Percentiles rank a stretch among this genome's conserved stretches.
Conservation (phyloP, 2,329 filamentous ascomycete genomes). For the Xylariaceae sp. region DNA sequence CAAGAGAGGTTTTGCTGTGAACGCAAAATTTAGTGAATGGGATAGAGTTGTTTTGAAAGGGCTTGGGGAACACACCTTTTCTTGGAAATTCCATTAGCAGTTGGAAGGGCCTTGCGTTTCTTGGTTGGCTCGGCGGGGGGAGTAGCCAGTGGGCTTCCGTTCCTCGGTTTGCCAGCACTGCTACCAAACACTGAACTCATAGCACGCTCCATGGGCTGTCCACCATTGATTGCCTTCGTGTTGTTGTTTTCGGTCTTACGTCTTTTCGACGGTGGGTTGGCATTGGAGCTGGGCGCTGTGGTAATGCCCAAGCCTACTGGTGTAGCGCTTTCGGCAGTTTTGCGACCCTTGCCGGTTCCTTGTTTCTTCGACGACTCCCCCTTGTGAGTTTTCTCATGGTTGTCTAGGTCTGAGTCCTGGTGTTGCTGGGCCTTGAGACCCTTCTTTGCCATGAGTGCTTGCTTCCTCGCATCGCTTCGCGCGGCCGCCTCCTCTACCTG, state of each 20-base stretch:
- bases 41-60: background rate
- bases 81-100: conserved; percentile 67
- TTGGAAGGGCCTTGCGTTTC: conserved; percentile 62
- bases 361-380: conserved; percentile 57
- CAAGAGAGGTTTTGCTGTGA: conserved; percentile 26
- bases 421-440: conserved; percentile 66
- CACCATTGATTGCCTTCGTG: conserved; percentile 55
- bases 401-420: conserved; percentile 76
- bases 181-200: conserved; percentile 55
- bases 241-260: conserved; percentile 81
- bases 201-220: conserved; percentile 61
- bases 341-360: conserved; percentile 58
- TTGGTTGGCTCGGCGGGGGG: conserved; percentile 66
- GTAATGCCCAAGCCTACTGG: conserved; percentile 64
- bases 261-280: conserved; percentile 62
- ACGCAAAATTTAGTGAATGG: conserved; percentile 8
- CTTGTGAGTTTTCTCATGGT: conserved; percentile 51
- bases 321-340: conserved; percentile 49
- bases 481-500: conserved; percentile 69
- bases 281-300: conserved; percentile 47
- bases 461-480: conserved; percentile 79
- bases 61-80: conserved; percentile 60
- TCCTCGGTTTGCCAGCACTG: conserved; percentile 53
- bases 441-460: conserved; percentile 74
- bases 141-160: conserved; percentile 64